These are phyloP conservation scores for Alloteropsis semialata DNA, from an alignment of 176 grass and related monocot species.

Conservation along the genomic window DNA sequence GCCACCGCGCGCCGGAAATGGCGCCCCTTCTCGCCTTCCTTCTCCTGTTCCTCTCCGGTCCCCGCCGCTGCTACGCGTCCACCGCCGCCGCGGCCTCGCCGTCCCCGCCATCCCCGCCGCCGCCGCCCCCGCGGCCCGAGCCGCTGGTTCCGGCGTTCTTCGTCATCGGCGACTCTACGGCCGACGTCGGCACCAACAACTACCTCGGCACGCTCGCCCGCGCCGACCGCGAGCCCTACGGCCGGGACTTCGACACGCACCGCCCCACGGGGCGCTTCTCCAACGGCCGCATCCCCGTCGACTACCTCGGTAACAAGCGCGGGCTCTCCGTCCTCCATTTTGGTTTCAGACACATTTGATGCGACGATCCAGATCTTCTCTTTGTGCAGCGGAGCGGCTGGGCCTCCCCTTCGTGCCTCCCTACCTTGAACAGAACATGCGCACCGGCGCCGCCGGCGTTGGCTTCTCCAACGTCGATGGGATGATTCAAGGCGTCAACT, in stretches of 20 bases:
- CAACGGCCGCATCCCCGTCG: conserved; percentile 80
- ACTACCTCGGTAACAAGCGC: conserved; percentile 58
- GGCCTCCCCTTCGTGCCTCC: conserved; percentile 69
- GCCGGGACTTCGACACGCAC: conserved; percentile 73
- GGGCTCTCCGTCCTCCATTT: not conserved
- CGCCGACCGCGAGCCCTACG: conserved; percentile 62
- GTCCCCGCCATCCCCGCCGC: not conserved
- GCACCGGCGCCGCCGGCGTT: not conserved
- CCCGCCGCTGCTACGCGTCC: not conserved
- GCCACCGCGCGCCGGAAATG: conserved; percentile 31
- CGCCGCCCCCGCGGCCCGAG: not conserved
- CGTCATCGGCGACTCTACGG: conserved; percentile 78
- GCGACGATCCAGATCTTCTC: conserved; percentile 35
- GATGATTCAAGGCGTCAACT: conserved; percentile 31
- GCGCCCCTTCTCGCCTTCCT: not conserved
- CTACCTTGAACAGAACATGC: conserved; percentile 60
- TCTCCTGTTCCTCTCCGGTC: not conserved
- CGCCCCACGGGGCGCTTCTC: conserved; percentile 81
- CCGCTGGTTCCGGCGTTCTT: conserved; percentile 67
- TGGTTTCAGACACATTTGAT: conserved; percentile 20
- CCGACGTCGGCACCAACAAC: conserved; percentile 89
- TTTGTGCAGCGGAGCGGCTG: conserved; percentile 50
- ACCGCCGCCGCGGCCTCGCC: not conserved
- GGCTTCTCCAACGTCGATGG: not conserved
- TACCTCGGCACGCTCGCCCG: conserved; percentile 71